Conservation (phyloP, 2,329 filamentous ascomycete species). For the Fusarium vanettenii region DNA sequence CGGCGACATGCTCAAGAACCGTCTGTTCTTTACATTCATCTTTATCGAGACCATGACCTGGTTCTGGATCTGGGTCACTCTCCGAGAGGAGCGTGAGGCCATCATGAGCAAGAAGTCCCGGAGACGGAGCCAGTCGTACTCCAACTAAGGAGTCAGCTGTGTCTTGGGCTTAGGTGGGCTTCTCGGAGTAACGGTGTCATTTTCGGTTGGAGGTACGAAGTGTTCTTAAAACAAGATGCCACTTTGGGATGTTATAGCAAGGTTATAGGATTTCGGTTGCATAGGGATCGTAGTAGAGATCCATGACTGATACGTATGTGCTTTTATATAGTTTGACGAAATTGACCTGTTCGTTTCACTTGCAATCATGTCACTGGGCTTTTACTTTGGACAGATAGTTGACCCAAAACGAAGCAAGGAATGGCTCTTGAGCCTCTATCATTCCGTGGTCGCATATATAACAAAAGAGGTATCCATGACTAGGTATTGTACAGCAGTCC, state of each 20-base stretch:
- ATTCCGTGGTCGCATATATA: conserved; percentile 30
- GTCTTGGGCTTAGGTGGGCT: not conserved
- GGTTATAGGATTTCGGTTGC: not conserved
- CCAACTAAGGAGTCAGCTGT: conserved; percentile 8
- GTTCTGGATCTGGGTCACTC: conserved; percentile 85
- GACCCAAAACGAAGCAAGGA: conserved; percentile 18
- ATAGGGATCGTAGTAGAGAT: not conserved
- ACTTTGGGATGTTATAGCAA: not conserved
- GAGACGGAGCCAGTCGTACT: conserved; percentile 40
- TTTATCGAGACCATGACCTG: conserved; percentile 87
- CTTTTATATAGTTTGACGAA: not conserved
- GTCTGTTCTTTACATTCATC: conserved; percentile 84
- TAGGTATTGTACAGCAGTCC: conserved; percentile 27
- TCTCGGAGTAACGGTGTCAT: conserved; percentile 3
- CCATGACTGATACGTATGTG: not conserved
- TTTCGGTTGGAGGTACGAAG: not conserved
- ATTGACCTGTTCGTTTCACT: not conserved
- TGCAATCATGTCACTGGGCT: not conserved
- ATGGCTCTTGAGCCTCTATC: conserved; percentile 28
- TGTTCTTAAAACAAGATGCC: not conserved
- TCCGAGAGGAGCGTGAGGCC: conserved; percentile 71
- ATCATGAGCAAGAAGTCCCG: conserved; percentile 55
- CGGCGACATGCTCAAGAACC: conserved; percentile 81
- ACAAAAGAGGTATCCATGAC: conserved; percentile 41
- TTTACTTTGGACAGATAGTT: not conserved